Evolutionary conservation across 2,329 filamentous ascomycete genomes (phyloP).

Genomic region (Xylaria multiplex): DNA sequence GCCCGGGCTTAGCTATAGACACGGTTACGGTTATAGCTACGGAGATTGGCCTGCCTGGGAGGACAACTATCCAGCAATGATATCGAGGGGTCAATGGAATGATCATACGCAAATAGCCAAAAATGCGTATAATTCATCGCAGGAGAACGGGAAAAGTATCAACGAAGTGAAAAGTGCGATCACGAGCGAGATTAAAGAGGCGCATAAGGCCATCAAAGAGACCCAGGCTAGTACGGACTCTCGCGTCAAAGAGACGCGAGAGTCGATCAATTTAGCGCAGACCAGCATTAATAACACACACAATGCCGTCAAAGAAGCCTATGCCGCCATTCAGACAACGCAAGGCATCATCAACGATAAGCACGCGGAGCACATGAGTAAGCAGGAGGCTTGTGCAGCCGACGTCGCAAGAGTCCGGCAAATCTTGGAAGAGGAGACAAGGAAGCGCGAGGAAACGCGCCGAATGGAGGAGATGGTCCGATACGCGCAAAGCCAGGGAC

Average conservation of each 20-base stretch:
- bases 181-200: constrained; percentile 34
- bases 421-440: constrained; percentile 42
- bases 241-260: constrained; percentile 34
- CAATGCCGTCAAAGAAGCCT: constrained; percentile 35
- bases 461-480: constrained; percentile 38
- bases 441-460: constrained; percentile 39
- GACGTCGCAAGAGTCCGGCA: constrained; percentile 40
- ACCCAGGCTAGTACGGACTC: constrained; percentile 32
- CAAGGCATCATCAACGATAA: constrained; percentile 39
- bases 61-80: constrained; percentile 36
- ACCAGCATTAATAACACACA: constrained; percentile 28
- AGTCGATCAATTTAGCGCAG: constrained; percentile 30
- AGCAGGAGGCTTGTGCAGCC: constrained; percentile 40
- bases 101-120: constrained; percentile 37
- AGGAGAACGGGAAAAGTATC: constrained; percentile 38
- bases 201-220: constrained; percentile 36
- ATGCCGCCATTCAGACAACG: constrained; percentile 37
- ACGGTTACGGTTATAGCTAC: constrained; percentile 21
- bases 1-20: background rate
- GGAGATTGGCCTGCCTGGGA: constrained; percentile 29
- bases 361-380: constrained; percentile 36
- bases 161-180: constrained; percentile 25
- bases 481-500: constrained; percentile 41
- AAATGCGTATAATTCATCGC: constrained; percentile 29
- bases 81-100: constrained; percentile 40